Evolutionary conservation across 1,284 basidiomycete species (phyloP).

Genomic region (Papiliotrema nemorosa): DNA sequence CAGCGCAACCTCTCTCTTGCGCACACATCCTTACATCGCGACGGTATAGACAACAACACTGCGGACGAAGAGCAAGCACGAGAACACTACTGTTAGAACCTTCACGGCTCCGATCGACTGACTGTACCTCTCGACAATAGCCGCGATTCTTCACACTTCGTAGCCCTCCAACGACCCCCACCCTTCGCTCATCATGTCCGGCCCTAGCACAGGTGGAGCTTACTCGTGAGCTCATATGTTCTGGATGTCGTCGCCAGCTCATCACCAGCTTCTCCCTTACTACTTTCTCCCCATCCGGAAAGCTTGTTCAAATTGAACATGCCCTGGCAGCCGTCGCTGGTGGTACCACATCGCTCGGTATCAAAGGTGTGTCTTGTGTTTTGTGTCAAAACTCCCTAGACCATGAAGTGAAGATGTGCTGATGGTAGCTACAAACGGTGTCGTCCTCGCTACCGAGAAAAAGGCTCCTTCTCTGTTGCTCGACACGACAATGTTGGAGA

Average conservation of each 20-base stretch:
- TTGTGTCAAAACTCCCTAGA: too few species aligned
- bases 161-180: too few species aligned
- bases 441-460: conserved; percentile 99
- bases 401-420: not conserved
- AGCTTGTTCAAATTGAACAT: conserved; percentile 99
- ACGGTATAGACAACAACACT: too few species aligned
- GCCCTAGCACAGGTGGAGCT: not conserved
- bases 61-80: too few species aligned
- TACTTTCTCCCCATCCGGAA: conserved; percentile 97
- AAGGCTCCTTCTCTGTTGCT: conserved; percentile 96
- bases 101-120: too few species aligned
- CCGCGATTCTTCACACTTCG: too few species aligned
- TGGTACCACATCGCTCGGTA: conserved; percentile 94
- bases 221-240: not conserved
- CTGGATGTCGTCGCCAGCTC: not conserved
- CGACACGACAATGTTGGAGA: conserved; percentile 95
- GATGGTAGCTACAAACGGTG: conserved; percentile 84
- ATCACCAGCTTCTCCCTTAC: conserved; percentile 89
- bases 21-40: too few species aligned
- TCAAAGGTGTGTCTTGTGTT: conserved; percentile 70
- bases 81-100: too few species aligned
- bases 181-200: conserved; percentile 3
- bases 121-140: too few species aligned
- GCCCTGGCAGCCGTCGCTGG: conserved; percentile 95
- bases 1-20: too few species aligned